Conservation (phyloP, 2,329 filamentous ascomycete species). For the Hyphodiscus sp. region DNA sequence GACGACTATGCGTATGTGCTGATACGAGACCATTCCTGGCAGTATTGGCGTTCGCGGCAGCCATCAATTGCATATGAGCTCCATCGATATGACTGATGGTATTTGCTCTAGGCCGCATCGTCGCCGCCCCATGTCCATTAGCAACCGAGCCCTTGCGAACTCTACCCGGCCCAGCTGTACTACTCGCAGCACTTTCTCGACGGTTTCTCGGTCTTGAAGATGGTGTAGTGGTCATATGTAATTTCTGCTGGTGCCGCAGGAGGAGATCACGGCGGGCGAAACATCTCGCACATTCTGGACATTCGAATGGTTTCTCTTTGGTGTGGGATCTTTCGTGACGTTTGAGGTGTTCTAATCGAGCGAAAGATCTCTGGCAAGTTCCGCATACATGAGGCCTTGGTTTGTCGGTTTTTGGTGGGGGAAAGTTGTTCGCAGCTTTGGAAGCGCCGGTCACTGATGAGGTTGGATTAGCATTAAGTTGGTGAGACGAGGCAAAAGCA, state of each 20-base stretch:
- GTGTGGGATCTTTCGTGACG: constrained; percentile 97
- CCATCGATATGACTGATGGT: constrained; percentile 92
- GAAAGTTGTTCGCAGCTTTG: constrained; percentile 38
- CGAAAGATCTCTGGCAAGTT: constrained; percentile 88
- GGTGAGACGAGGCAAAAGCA: constrained; percentile 8
- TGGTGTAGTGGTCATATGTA: constrained; percentile 87
- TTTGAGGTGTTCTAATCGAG: constrained; percentile 91
- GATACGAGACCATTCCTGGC: constrained; percentile 43
- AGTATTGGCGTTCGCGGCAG: constrained; percentile 46
- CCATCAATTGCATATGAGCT: constrained; percentile 65
- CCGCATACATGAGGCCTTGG: constrained; percentile 89
- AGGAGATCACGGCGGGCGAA: constrained; percentile 91
- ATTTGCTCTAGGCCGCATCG: constrained; percentile 84
- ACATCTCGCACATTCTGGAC: constrained; percentile 87
- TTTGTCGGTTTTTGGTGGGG: constrained; percentile 93
- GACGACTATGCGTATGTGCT: constrained; percentile 51
- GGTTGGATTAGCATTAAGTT: constrained; percentile 10
- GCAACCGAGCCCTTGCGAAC: constrained; percentile 91
- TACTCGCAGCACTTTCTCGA: constrained; percentile 77
- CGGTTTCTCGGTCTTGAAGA: constrained; percentile 81
- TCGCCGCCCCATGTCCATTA: constrained; percentile 43
- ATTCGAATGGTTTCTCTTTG: constrained; percentile 96
- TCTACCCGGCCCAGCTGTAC: constrained; percentile 60
- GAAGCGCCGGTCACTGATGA: constrained; percentile 7
- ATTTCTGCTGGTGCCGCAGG: constrained; percentile 93